A percentile compares a stretch with the other conserved stretches of the same genome.
These are phyloP conservation scores for Mycena kentingensis DNA, from an alignment of 768 basidiomycete species.

Conservation along the genomic window DNA sequence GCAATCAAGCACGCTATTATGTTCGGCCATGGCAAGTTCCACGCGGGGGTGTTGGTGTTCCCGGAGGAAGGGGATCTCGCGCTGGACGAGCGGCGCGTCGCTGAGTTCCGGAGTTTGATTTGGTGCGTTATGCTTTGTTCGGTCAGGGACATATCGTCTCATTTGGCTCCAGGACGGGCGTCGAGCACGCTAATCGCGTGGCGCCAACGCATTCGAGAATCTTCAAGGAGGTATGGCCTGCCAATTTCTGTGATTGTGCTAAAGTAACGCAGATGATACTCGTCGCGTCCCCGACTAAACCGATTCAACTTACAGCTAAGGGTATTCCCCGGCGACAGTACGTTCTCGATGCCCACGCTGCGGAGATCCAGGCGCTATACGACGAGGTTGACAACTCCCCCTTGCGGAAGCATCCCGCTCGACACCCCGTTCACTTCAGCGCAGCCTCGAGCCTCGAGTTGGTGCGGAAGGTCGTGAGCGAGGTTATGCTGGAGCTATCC, in stretches of 20 bases:
- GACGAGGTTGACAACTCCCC: slow-evolving; percentile 29
- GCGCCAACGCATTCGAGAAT: slow-evolving; percentile 32
- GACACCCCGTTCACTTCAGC: slow-evolving; percentile 28
- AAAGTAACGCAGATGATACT: slow-evolving; percentile 39
- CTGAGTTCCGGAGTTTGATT: slow-evolving; percentile 29
- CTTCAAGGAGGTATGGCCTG: slow-evolving; percentile 28
- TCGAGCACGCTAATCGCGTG: slow-evolving; percentile 25
- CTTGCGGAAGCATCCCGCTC: slow-evolving; percentile 26
- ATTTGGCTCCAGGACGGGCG: slow-evolving; percentile 22
- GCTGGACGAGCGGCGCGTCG: slow-evolving; percentile 22
- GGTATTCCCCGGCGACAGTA: slow-evolving; percentile 30
- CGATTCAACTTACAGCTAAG: slow-evolving; percentile 36
- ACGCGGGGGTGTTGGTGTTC: slow-evolving; percentile 39
- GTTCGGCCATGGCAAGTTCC: slow-evolving; percentile 38
- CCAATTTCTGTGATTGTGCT: background rate
- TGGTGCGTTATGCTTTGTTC: slow-evolving; percentile 9
- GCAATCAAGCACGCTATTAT: slow-evolving; percentile 32
- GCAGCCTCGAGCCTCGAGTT: slow-evolving; percentile 24
- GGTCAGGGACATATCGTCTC: background rate
- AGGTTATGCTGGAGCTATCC: slow-evolving; percentile 25
- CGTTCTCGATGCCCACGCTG: slow-evolving; percentile 25
- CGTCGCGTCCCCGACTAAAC: slow-evolving; percentile 31
- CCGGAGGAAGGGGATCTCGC: slow-evolving; percentile 27
- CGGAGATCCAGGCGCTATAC: slow-evolving; percentile 26
- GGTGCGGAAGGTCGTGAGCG: slow-evolving; percentile 30